Conservation (phyloP, 345 rosid species). For the Trapa incisa region DNA sequence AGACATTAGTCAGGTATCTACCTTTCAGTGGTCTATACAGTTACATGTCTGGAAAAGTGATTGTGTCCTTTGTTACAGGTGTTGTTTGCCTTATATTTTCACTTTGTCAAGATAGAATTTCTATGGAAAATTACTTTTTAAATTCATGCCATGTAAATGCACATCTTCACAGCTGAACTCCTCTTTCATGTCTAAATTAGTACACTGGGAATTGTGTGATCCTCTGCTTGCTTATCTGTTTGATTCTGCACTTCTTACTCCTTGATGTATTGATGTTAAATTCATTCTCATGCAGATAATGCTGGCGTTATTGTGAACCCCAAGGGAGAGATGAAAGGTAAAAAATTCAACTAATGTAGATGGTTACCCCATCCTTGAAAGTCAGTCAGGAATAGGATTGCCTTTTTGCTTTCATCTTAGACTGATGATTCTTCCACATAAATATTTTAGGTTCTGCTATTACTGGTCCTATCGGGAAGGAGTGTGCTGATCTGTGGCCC, state of each 20-base stretch:
- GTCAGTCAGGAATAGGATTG: neutral
- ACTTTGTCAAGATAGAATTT: neutral
- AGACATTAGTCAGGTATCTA: constrained; percentile 31
- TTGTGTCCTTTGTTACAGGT: constrained; percentile 28
- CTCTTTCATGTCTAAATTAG: neutral
- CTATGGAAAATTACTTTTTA: neutral
- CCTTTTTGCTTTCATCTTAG: neutral
- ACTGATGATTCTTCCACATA: neutral
- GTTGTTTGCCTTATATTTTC: constrained; percentile 12
- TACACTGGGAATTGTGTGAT: neutral
- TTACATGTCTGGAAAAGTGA: constrained; percentile 30
- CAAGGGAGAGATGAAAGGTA: constrained; percentile 84
- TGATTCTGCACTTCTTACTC: neutral
- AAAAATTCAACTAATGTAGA: too few species aligned
- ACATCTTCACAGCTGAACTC: neutral
- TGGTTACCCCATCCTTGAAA: too few species aligned
- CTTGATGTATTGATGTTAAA: neutral
- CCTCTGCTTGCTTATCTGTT: neutral
- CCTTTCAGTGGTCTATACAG: constrained; percentile 24
- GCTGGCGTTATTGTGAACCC: constrained; percentile 78
- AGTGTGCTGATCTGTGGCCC: constrained; percentile 79
- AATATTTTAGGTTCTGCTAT: constrained; percentile 52
- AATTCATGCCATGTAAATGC: neutral
- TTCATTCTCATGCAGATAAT: constrained; percentile 33
- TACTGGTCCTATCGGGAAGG: constrained; percentile 77